A percentile compares a stretch with the other conserved stretches of the same genome.
phyloP scores from a whole-genome alignment of 2,329 filamentous ascomycete genomes.

The Fusarium humuli region DNA sequence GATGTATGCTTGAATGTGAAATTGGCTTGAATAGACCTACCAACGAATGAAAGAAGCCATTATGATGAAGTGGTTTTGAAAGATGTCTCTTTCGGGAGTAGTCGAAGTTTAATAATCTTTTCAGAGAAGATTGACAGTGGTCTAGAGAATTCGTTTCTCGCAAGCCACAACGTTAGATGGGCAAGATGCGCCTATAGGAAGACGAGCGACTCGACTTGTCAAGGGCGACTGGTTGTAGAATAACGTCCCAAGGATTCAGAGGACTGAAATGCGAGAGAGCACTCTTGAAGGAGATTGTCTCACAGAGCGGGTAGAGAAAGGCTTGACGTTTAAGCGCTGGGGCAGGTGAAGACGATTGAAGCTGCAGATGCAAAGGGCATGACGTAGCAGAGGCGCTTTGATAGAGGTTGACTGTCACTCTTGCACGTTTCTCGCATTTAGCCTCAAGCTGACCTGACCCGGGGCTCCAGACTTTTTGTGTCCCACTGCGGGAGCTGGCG shows the following conservation, averaged over 20 bases:
- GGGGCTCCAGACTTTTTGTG: slow-evolving; percentile 42
- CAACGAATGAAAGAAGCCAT: slow-evolving; percentile 51
- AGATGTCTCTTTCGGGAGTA: background rate
- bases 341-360: slow-evolving; percentile 3
- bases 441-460: slow-evolving; percentile 13
- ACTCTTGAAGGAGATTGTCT: background rate
- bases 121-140: slow-evolving; percentile 5
- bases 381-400: slow-evolving; percentile 34
- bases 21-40: slow-evolving; percentile 36
- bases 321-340: background rate
- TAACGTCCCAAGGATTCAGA: slow-evolving; percentile 9
- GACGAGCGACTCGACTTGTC: slow-evolving; percentile 8
- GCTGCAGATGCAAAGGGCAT: slow-evolving; percentile 31
- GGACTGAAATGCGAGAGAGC: slow-evolving; percentile 2
- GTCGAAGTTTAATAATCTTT: slow-evolving; percentile 32
- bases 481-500: slow-evolving; percentile 24
- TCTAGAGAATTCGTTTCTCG: slow-evolving; percentile 15
- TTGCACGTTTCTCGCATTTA: slow-evolving; percentile 5
- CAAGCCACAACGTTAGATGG: slow-evolving; percentile 38
- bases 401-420: slow-evolving; percentile 31
- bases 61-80: slow-evolving; percentile 12
- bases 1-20: background rate
- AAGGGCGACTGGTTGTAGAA: background rate
- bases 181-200: slow-evolving; percentile 24
- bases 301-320: background rate